These are phyloP conservation scores for Mucor lusitanicus DNA, from an alignment of 371 early-diverging fungal species.

Conservation along the genomic window DNA sequence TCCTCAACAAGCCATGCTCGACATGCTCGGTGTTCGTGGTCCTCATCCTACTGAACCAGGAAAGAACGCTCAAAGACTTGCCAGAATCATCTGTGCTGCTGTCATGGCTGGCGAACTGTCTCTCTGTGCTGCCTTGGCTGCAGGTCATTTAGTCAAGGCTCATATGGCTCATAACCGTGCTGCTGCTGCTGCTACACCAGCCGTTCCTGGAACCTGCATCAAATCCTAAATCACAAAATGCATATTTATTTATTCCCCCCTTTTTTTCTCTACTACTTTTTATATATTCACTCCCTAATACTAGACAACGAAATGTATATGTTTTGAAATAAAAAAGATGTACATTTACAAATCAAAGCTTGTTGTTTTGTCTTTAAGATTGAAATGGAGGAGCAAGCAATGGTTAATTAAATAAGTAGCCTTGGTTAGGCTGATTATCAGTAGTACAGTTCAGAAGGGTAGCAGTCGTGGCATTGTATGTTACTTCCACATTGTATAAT, in stretches of 20 bases:
- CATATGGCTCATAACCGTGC: slow-evolving; percentile 87
- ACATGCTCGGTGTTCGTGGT: slow-evolving; percentile 87
- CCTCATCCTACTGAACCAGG: slow-evolving; percentile 84
- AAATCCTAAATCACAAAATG: slow-evolving; percentile 8
- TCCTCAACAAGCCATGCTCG: slow-evolving; percentile 86
- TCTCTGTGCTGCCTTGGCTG: slow-evolving; percentile 82
- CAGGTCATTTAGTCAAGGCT: slow-evolving; percentile 80
- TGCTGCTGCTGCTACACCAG: slow-evolving; percentile 31
- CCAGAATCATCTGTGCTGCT: slow-evolving; percentile 86
- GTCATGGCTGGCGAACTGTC: slow-evolving; percentile 97
- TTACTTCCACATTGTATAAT: too few species aligned
- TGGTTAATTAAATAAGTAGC: too few species aligned
- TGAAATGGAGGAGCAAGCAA: too few species aligned
- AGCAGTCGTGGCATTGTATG: too few species aligned
- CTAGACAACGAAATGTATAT: background rate
- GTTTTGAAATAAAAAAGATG: background rate
- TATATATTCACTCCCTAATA: background rate
- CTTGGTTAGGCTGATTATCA: too few species aligned
- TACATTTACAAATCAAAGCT: background rate
- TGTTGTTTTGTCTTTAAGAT: too few species aligned
- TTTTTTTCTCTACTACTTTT: background rate
- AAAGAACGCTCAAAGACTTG: slow-evolving; percentile 83
- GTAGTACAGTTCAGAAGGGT: too few species aligned
- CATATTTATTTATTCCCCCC: slow-evolving; percentile 1
- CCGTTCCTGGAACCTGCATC: slow-evolving; percentile 11